These are phyloP conservation scores for Phyllosticta citrichinensis DNA, from an alignment of 2,329 filamentous ascomycete species.

Conservation along the genomic window DNA sequence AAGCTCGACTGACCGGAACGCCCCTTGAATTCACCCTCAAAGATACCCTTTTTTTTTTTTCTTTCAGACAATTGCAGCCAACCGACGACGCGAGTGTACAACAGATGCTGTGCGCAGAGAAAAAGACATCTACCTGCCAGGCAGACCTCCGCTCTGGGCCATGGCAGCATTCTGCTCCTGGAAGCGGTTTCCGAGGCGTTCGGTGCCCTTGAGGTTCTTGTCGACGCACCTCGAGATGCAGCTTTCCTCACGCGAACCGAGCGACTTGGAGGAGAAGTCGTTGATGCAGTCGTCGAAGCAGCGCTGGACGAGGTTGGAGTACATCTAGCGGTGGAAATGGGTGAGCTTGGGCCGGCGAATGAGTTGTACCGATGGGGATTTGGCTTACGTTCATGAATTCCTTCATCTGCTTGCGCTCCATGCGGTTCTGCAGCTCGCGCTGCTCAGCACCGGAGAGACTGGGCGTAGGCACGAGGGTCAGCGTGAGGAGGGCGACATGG, in stretches of 20 bases:
- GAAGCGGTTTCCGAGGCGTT: constrained; percentile 87
- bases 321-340: constrained; percentile 41
- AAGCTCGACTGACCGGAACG: background rate
- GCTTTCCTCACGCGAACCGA: constrained; percentile 76
- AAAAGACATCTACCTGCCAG: constrained; percentile 29
- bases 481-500: background rate
- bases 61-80: background rate
- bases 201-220: constrained; percentile 88
- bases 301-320: constrained; percentile 66
- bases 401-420: constrained; percentile 98
- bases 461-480: background rate
- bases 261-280: constrained; percentile 95
- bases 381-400: constrained; percentile 88
- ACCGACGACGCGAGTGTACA: background rate
- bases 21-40: background rate
- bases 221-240: constrained; percentile 93
- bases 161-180: constrained; percentile 61
- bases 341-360: constrained; percentile 10
- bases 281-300: constrained; percentile 98
- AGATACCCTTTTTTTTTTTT: background rate
- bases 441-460: constrained; percentile 72
- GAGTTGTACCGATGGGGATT: background rate
- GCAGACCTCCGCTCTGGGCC: constrained; percentile 49
- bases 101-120: background rate
- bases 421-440: constrained; percentile 84